Evolutionary conservation across 2,329 filamentous ascomycete species (phyloP), one percentile per base, ranked within the genome.

Genomic region (Calonectria pseudoturangicola): DNA sequence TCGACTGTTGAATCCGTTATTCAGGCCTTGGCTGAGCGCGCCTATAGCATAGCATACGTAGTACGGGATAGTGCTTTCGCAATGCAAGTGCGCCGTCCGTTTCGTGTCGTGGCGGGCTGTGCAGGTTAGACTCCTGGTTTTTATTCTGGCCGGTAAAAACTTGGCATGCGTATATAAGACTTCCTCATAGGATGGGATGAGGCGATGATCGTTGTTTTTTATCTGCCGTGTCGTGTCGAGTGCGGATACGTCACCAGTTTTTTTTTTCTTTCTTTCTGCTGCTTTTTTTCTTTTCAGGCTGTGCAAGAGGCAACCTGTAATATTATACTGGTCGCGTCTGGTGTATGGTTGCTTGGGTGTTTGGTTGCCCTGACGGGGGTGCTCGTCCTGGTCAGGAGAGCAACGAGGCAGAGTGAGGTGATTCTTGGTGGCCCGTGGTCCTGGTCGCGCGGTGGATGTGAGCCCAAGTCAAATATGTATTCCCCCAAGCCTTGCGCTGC

Each of bases 321-420:
- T 68, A 73, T 74, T 79, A 77, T 76, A 77, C 70, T 63, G 71
- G 56, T 25, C 67, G 76, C 75, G 67, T 79, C 48, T 66, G 67
- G 28, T 39, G 68, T 70, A 66, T 27, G 39, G 74, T 79, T 77
- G 77, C 75, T 74, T 77, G 74, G 74, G 63, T 77, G 72, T 73
- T 78, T 72, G 68, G 76, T 73, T 74, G 75, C 72, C 73, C 74
- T 75, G 76, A 75, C 73, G 64, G 74, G 78, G 77, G 74, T 68
- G 43, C 72, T 71, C 73, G 68, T 70, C 66, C 67, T 73, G 74
- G 79, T 80, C 79, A 80, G 79, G 78, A 79, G 79, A 80, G 79
- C 66, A 62, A 73, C 36, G 58, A 77, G 75, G 71, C 71, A 70
- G 78, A 73, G 79, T 80, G 77, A 80, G 79, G 79, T 79, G 78